Conservation (phyloP, 208 protist genomes). For the Wallacemonas sp. region DNA sequence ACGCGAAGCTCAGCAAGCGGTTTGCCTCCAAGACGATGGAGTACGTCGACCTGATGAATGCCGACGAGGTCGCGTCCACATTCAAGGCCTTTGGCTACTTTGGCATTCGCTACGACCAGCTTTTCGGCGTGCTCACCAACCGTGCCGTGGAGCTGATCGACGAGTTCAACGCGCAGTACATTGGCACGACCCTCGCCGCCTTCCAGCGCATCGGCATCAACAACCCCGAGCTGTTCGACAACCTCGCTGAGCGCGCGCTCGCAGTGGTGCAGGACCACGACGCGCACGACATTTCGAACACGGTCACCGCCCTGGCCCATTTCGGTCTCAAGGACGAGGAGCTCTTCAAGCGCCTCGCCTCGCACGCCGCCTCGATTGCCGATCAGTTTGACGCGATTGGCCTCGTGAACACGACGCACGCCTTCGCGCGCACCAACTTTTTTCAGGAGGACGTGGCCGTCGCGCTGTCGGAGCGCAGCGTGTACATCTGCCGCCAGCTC, state of each 20-base stretch:
- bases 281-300: constrained; percentile 79
- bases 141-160: constrained; percentile 92
- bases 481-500: constrained; percentile 80
- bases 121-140: constrained; percentile 93
- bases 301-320: constrained; percentile 87
- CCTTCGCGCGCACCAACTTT: constrained; percentile 89
- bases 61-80: constrained; percentile 85
- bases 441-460: constrained; percentile 89
- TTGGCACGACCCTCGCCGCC: constrained; percentile 86
- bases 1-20: constrained; percentile 87
- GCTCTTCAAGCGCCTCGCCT: constrained; percentile 88
- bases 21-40: constrained; percentile 91
- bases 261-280: constrained; percentile 92
- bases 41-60: constrained; percentile 92
- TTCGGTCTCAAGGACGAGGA: constrained; percentile 93
- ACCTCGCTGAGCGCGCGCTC: constrained; percentile 88
- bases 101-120: constrained; percentile 92
- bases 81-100: constrained; percentile 91
- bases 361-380: constrained; percentile 83
- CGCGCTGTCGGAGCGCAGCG: constrained; percentile 85
- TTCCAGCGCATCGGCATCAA: constrained; percentile 93
- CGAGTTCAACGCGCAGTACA: constrained; percentile 91
- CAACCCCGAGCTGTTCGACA: constrained; percentile 93
- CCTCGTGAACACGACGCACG: constrained; percentile 88
- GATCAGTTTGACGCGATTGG: constrained; percentile 83